A percentile compares a stretch with the other conserved stretches of the same genome.
phyloP scores from a whole-genome alignment of 2,329 filamentous ascomycete species.

The Colletotrichum liaoningense region DNA sequence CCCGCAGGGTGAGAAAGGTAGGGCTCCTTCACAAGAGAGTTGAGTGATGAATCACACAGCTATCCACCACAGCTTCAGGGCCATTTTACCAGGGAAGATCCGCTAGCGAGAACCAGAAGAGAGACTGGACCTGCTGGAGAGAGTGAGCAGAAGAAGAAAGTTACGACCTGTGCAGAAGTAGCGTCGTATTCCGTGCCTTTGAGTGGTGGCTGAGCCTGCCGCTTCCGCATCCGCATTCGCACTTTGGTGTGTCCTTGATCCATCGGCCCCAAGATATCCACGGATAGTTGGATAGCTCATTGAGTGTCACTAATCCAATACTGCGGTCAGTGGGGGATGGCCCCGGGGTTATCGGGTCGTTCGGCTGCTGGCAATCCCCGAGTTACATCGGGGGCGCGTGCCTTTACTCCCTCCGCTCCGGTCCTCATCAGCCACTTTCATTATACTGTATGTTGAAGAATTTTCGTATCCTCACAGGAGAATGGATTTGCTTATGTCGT shows the following conservation, averaged over 20 bases:
- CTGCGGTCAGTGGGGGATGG: slow-evolving; percentile 10
- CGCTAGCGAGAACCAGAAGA: background rate
- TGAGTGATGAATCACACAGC: background rate
- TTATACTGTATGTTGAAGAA: background rate
- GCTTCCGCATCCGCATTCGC: slow-evolving; percentile 32
- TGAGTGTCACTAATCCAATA: background rate
- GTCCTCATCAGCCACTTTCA: background rate
- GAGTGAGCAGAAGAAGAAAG: background rate
- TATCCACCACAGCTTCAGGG: background rate
- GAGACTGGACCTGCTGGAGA: background rate
- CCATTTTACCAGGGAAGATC: background rate
- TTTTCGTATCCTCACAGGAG: background rate
- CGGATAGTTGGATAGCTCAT: background rate
- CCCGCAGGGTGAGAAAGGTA: background rate
- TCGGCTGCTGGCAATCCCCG: slow-evolving; percentile 26
- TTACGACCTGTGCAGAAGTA: slow-evolving; percentile 31
- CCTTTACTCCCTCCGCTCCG: slow-evolving; percentile 1
- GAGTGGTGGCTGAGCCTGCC: slow-evolving; percentile 26
- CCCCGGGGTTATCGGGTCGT: slow-evolving; percentile 27
- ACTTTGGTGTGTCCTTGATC: background rate
- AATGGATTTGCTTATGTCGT: background rate
- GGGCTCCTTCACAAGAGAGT: background rate
- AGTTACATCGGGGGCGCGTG: background rate
- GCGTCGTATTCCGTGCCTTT: slow-evolving; percentile 19
- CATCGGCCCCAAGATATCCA: background rate